Conservation (phyloP, 78 protist genomes). For the Chrysochromulina tobinii region DNA sequence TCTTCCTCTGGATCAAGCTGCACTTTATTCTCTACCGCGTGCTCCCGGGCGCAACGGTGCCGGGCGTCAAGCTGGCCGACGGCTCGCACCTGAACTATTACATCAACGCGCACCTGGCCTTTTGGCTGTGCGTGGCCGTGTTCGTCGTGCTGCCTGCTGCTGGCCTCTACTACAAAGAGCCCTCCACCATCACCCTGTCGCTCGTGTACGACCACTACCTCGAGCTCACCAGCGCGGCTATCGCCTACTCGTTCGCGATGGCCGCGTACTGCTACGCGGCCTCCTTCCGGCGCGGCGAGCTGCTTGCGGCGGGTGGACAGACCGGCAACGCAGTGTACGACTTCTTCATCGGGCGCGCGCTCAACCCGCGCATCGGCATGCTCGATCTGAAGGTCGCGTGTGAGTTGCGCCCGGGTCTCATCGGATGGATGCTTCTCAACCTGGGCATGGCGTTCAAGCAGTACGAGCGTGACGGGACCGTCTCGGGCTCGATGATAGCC, state of each 20-base stretch:
- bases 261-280: not conserved
- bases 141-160: not conserved
- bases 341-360: slow-evolving; percentile 84
- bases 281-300: not conserved
- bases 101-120: slow-evolving; percentile 33
- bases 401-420: slow-evolving; percentile 89
- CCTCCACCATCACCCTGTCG: not conserved
- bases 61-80: slow-evolving; percentile 10
- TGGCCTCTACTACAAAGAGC: not conserved
- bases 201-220: not conserved
- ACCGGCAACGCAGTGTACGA: slow-evolving; percentile 66
- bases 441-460: slow-evolving; percentile 63
- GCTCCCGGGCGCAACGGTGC: slow-evolving; percentile 13
- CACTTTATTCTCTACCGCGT: not conserved
- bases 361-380: slow-evolving; percentile 82
- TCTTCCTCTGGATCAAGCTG: slow-evolving; percentile 34
- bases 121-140: not conserved
- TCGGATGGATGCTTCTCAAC: slow-evolving; percentile 75
- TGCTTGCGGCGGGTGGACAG: slow-evolving; percentile 61
- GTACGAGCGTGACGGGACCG: slow-evolving; percentile 52
- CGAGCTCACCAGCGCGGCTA: slow-evolving; percentile 27
- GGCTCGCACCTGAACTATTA: slow-evolving; percentile 17
- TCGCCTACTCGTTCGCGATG: not conserved
- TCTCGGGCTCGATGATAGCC: slow-evolving; percentile 47
- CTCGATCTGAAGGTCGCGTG: slow-evolving; percentile 80